phyloP scores from a whole-genome alignment of 768 basidiomycete species.

The Jaapia argillacea region DNA sequence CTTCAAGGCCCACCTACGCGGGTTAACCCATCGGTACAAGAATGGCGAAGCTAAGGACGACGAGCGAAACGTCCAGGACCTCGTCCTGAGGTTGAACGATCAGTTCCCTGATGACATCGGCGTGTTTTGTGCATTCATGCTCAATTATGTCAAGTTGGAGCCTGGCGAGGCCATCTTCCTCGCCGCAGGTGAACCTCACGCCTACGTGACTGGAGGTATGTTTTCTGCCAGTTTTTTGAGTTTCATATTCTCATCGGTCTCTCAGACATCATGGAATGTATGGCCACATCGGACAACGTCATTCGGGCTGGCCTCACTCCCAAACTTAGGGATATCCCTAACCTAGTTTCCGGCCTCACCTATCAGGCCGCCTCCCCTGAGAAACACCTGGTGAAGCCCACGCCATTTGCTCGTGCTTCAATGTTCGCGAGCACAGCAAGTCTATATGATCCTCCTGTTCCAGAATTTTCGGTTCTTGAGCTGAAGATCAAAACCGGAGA shows the following conservation, averaged over 20 bases:
- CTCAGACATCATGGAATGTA: conserved; percentile 94
- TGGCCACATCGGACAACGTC: conserved; percentile 99
- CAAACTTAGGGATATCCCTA: conserved; percentile 89
- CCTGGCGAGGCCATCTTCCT: conserved; percentile 91
- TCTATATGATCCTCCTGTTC: conserved; percentile 86
- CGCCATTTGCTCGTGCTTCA: conserved; percentile 28
- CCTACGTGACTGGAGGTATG: conserved; percentile 88
- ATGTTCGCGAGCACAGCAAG: conserved; percentile 20
- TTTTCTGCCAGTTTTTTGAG: conserved; percentile 1
- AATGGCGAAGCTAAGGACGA: conserved; percentile 25
- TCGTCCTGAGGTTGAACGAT: conserved; percentile 49
- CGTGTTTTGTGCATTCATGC: conserved; percentile 81
- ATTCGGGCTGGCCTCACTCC: conserved; percentile 97
- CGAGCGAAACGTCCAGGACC: conserved; percentile 41
- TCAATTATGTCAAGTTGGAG: conserved; percentile 75
- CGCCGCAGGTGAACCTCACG: conserved; percentile 94
- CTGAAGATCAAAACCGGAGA: conserved; percentile 35
- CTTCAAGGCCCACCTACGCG: conserved; percentile 44
- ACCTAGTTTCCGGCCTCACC: conserved; percentile 79
- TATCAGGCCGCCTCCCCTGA: conserved; percentile 64
- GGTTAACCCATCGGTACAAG: conserved; percentile 56
- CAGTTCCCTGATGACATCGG: conserved; percentile 94
- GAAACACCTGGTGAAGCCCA: conserved; percentile 62
- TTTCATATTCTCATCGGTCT: background rate
- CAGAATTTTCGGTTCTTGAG: conserved; percentile 84